phyloP scores from a whole-genome alignment of 2,329 filamentous ascomycete species.

The Diaporthe sp. region DNA sequence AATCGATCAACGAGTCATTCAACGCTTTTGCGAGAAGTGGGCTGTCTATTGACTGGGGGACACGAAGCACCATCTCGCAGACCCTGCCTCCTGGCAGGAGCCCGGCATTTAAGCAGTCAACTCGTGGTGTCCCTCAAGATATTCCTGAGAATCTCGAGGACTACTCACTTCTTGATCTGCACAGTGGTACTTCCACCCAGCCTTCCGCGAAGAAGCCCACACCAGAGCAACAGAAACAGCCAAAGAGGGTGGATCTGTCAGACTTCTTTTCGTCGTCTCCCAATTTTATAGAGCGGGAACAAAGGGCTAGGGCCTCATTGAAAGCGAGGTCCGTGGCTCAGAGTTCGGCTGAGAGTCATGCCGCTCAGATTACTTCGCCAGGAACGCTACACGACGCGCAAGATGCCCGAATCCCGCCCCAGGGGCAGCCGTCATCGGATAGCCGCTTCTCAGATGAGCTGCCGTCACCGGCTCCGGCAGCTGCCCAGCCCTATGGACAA shows the following conservation, averaged over 20 bases:
- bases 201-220: conserved; percentile 49
- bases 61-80: conserved; percentile 38
- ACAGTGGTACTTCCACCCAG: conserved; percentile 45
- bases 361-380: conserved; percentile 3
- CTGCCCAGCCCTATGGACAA: conserved; percentile 10
- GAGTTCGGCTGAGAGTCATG: neutral
- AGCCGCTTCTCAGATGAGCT: conserved; percentile 17
- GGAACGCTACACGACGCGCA: neutral
- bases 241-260: conserved; percentile 62
- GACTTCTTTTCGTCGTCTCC: conserved; percentile 71
- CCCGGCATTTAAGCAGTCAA: conserved; percentile 19
- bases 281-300: conserved; percentile 39
- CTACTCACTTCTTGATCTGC: conserved; percentile 40
- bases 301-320: conserved; percentile 33
- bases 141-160: conserved; percentile 36
- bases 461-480: conserved; percentile 6
- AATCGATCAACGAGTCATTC: conserved; percentile 41
- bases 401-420: neutral
- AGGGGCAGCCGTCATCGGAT: neutral
- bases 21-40: conserved; percentile 50
- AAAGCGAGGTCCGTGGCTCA: conserved; percentile 21
- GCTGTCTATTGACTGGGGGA: conserved; percentile 44
- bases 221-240: conserved; percentile 47
- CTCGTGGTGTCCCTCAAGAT: conserved; percentile 20
- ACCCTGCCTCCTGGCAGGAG: conserved; percentile 22